Evolutionary conservation across 768 basidiomycete genomes (phyloP), one percentile per base, ranked within the genome.

Genomic region (Cystofilobasidium macerans): DNA sequence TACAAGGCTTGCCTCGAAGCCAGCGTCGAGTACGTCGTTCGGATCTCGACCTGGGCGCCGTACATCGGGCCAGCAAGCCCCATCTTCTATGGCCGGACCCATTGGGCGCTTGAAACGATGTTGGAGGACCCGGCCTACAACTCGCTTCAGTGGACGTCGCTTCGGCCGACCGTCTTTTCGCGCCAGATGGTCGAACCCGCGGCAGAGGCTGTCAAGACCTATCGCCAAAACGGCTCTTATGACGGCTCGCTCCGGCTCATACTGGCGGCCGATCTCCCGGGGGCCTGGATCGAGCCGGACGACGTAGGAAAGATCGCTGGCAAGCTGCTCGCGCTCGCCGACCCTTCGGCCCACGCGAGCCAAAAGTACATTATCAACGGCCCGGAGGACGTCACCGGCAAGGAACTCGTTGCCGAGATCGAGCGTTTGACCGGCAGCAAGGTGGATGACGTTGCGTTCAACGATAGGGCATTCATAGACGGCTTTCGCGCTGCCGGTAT

Each of bases 41-140:
- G 65, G 32, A 68, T 71, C 53, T 71, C 70, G 1, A 71, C 70
- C 7, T 67, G 62, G 24, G 26, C 2, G 20, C 12, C 28, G 7
- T 61, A 63, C 42, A 61, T 71, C 38, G 61, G 40, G 13, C 65
- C 70, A 0, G 24, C 36, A 8, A 69, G 57, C 30, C 47, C 35
- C 4, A 54, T 67, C 32, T 71, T 24, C 30, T 69, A 68, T 54
- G 70, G 62, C 11, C 43, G 70, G 20, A 51, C 57, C 22, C 70
- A 71, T 48, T 69, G 70, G 68, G 70, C 68, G 13, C 62, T 69
- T 47, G 70, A 71, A 36, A 61, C 61, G 13, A 42, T 69, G 48
- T 58, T 71, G 9, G 40, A 47, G 16, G 35, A 45, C 26, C 68
- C 68, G 12, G 68, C 64, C 18, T 71, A 63, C 62, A 32, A 51